Evolutionary conservation across 2,329 filamentous ascomycete species (phyloP), one percentile per base, ranked within the genome.

Genomic region (Cordyceps tenuipes): DNA sequence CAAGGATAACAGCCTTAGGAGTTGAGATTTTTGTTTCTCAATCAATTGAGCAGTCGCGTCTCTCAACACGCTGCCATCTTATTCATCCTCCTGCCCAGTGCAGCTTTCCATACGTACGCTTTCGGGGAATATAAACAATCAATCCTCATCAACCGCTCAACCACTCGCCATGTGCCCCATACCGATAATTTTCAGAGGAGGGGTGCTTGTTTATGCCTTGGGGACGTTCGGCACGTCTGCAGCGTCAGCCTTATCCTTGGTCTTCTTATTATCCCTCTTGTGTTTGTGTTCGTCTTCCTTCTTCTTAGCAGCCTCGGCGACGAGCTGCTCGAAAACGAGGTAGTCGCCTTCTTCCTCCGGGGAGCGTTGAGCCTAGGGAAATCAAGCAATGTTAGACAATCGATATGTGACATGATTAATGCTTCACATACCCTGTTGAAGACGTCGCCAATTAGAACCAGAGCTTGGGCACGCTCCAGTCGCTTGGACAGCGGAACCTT

Each of bases 321-420:
- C 96, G 60, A 99, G 86, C 75, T 97, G 91, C 73, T 99, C 94
- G 67, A 99, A 99, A 17, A 93, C 92, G 84, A 99, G 95, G 76
- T 96, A 97, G 69, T 97, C 94, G 64, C 94, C 93, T 75, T 99
- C 94, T 77, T 99, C 94, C 65, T 99, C 94, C 47, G 93, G 88
- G 59, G 93, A 88, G 63, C 94, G 87, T 72, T 89, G 83, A 46
- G 93, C 90, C 92, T 97, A 66, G 12, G 31, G 13, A 29, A 43
- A 36, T 19, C 29, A 46, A 21, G 7, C n/a, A 48, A 41, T 31
- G 29, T 48, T 9, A 49, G 46, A 29, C n/a, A 57, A 41, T 50
- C 6, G n/a, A 47, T 34, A 9, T 31, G 7, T 12, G 51, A 2
- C 10, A 17, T 39, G 26, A 48, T 2, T 2, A 19, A 9, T 17